Percentiles rank a stretch among this genome's conserved stretches.
Conservation (phyloP, 2,329 filamentous ascomycete genomes). For the Exophiala sideris region DNA sequence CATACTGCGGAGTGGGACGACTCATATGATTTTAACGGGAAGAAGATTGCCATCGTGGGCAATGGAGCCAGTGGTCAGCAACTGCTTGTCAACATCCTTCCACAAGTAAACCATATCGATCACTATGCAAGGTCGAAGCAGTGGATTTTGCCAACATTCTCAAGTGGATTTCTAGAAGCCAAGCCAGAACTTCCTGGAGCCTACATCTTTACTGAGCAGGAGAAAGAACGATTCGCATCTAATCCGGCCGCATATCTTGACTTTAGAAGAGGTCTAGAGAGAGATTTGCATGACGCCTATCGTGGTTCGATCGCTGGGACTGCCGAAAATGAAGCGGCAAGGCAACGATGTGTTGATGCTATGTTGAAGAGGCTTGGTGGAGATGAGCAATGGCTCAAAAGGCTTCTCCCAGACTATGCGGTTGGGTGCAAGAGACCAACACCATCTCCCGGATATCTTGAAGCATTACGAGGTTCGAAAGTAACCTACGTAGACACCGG, state of each 20-base stretch:
- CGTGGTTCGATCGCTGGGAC: not conserved
- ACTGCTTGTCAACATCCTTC: slow-evolving; percentile 2
- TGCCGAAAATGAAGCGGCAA: not conserved
- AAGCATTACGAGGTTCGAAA: slow-evolving; percentile 59
- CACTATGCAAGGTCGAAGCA: slow-evolving; percentile 1
- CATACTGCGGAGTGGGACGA: slow-evolving; percentile 40
- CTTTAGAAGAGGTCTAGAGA: slow-evolving; percentile 9
- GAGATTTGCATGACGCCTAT: slow-evolving; percentile 5
- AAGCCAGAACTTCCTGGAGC: slow-evolving; percentile 4
- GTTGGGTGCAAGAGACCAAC: slow-evolving; percentile 39
- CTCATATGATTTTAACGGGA: slow-evolving; percentile 53
- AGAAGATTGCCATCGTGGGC: slow-evolving; percentile 60
- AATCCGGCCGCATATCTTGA: slow-evolving; percentile 9
- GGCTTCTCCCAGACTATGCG: slow-evolving; percentile 17
- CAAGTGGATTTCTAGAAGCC: not conserved
- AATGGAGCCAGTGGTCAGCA: slow-evolving; percentile 56
- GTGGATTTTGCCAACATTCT: not conserved
- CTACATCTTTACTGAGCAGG: slow-evolving; percentile 9
- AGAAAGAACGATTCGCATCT: slow-evolving; percentile 5
- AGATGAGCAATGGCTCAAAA: slow-evolving; percentile 2
- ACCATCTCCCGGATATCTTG: slow-evolving; percentile 64
- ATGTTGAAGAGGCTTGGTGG: not conserved
- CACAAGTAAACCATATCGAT: not conserved
- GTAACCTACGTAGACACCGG: slow-evolving; percentile 56
- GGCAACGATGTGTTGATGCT: not conserved